phyloP scores from a whole-genome alignment of 225 moss, liverwort and hornwort species.

The Pleurozium schreberi region DNA sequence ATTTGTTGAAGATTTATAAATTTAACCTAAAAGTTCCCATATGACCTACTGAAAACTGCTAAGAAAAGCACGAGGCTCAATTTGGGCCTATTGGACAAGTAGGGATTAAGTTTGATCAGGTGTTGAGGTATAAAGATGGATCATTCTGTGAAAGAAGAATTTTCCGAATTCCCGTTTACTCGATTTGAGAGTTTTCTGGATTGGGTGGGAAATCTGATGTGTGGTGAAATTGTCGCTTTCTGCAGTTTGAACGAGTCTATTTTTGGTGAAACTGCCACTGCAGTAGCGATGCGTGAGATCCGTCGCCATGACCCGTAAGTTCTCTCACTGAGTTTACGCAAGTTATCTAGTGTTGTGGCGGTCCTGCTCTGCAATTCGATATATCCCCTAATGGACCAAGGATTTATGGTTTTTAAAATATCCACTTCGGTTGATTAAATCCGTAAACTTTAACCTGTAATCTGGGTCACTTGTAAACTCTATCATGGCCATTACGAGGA shows the following conservation, averaged over 20 bases:
- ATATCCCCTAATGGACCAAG: not conserved
- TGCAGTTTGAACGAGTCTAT: constrained; percentile 91
- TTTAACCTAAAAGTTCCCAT: not conserved
- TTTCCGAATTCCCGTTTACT: not conserved
- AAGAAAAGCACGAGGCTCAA: not conserved
- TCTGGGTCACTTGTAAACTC: not conserved
- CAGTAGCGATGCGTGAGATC: constrained; percentile 95
- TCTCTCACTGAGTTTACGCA: not conserved
- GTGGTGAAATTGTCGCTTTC: not conserved
- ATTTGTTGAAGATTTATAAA: not conserved
- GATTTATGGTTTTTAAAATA: not conserved
- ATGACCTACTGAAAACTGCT: not conserved
- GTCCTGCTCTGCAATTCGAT: not conserved
- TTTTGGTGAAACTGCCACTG: constrained; percentile 97
- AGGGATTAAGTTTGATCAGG: not conserved
- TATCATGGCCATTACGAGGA: not conserved
- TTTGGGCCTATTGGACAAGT: not conserved
- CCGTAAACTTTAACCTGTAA: not conserved
- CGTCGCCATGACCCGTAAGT: constrained; percentile 90
- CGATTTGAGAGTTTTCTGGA: not conserved
- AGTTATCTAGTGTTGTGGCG: not conserved
- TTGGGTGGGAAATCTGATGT: not conserved
- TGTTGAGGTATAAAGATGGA: not conserved
- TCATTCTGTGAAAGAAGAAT: not conserved
- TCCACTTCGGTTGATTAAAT: not conserved